Conservation (phyloP, 2,329 filamentous ascomycete genomes). For the Aspergillus pseudotamarii region DNA sequence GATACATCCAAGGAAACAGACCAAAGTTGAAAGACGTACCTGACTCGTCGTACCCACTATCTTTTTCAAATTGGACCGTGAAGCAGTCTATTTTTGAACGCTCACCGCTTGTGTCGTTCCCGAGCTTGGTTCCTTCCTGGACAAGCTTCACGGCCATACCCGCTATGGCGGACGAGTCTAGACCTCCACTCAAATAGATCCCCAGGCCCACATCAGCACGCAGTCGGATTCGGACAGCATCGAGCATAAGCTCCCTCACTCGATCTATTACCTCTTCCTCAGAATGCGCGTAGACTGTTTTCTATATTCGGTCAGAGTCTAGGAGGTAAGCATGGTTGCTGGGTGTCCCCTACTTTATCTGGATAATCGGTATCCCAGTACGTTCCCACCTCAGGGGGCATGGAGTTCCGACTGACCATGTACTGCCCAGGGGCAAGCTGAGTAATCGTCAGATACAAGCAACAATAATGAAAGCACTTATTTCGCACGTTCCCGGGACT, state of each 20-base stretch:
- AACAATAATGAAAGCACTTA: background rate
- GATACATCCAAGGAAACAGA: background rate
- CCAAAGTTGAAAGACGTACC: slow-evolving; percentile 31
- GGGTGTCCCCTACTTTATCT: slow-evolving; percentile 50
- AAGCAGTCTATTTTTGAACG: slow-evolving; percentile 49
- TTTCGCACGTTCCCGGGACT: background rate
- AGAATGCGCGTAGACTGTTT: slow-evolving; percentile 45
- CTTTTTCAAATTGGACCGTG: slow-evolving; percentile 56
- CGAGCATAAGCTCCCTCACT: slow-evolving; percentile 54
- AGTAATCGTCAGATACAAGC: background rate
- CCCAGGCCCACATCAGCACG: slow-evolving; percentile 62
- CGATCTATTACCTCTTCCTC: slow-evolving; percentile 55
- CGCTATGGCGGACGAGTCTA: slow-evolving; percentile 61
- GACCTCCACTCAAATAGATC: slow-evolving; percentile 60
- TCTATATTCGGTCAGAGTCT: slow-evolving; percentile 19
- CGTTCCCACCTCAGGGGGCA: slow-evolving; percentile 41
- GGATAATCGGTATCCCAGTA: slow-evolving; percentile 60
- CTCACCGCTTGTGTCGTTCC: slow-evolving; percentile 45
- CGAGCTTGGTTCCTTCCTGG: slow-evolving; percentile 50
- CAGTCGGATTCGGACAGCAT: slow-evolving; percentile 57
- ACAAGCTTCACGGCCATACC: slow-evolving; percentile 59
- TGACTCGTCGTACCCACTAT: slow-evolving; percentile 55
- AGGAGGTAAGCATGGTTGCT: background rate
- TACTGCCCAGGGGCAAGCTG: slow-evolving; percentile 51
- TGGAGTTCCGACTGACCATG: slow-evolving; percentile 44